Percentiles rank a stretch among this genome's conserved stretches.
phyloP scores from a whole-genome alignment of 1,284 basidiomycete species.

The Sporisorium graminicola region DNA sequence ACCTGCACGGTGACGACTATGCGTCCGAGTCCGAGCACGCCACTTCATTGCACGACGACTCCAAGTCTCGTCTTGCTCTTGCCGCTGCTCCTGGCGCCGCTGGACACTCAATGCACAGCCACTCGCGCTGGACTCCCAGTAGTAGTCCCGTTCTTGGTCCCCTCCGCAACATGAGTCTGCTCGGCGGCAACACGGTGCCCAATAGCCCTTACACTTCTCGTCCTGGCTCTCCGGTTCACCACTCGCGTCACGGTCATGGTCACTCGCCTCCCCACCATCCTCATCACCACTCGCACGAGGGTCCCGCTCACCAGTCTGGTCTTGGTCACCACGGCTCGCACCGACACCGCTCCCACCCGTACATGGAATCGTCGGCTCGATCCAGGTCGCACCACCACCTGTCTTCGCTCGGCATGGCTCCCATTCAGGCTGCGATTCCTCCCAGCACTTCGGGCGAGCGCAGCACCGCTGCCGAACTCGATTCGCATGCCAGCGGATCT shows the following conservation, averaged over 20 bases:
- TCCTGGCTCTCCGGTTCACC: constrained; percentile 60
- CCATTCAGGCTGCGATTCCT: constrained; percentile 40
- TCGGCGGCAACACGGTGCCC: constrained; percentile 64
- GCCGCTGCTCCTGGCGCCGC: constrained; percentile 7
- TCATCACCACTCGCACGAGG: constrained; percentile 56
- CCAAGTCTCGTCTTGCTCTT: constrained; percentile 31
- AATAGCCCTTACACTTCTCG: constrained; percentile 64
- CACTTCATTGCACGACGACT: constrained; percentile 38
- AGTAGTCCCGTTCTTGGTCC: constrained; percentile 68
- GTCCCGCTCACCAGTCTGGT: constrained; percentile 62
- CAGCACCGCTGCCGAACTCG: constrained; percentile 58
- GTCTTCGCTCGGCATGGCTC: constrained; percentile 54
- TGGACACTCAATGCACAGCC: constrained; percentile 20
- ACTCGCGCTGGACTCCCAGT: constrained; percentile 64
- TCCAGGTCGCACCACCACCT: constrained; percentile 66
- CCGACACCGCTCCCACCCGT: constrained; percentile 66
- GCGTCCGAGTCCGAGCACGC: constrained; percentile 57
- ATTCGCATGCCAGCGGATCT: constrained; percentile 41
- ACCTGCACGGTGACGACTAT: constrained; percentile 60
- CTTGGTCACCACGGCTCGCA: constrained; percentile 65
- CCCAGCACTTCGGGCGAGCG: constrained; percentile 64
- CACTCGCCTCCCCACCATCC: constrained; percentile 44
- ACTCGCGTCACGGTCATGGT: constrained; percentile 26
- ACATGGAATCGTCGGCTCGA: constrained; percentile 50
- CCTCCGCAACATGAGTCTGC: constrained; percentile 66